phyloP scores from a whole-genome alignment of 1,139 yeast species.

The Saccharomyces hybrid region DNA sequence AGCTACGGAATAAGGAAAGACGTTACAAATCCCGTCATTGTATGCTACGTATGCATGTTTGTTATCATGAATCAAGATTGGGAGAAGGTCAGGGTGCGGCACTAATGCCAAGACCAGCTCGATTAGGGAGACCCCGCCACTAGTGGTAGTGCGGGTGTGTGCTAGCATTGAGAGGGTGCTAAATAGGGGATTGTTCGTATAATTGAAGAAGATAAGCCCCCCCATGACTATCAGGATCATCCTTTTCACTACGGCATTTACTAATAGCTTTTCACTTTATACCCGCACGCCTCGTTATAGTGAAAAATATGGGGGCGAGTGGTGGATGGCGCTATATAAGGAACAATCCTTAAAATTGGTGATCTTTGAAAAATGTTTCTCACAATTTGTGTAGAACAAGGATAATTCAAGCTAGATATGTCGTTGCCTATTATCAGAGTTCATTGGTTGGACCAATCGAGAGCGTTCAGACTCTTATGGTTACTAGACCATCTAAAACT shows the following conservation, averaged over 20 bases:
- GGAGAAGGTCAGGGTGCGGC: neutral
- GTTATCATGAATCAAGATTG: neutral
- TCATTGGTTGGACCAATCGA: conserved; percentile 44
- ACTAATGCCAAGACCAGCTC: neutral
- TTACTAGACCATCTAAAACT: conserved; percentile 45
- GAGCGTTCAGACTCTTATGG: conserved; percentile 51
- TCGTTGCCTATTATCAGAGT: conserved; percentile 22
- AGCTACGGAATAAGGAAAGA: neutral
- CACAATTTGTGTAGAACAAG: neutral
- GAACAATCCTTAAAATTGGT: neutral
- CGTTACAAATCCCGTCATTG: neutral
- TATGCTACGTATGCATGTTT: neutral
- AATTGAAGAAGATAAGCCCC: neutral
- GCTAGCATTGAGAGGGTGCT: neutral
- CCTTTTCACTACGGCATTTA: neutral
- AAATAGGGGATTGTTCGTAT: neutral
- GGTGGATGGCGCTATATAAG: neutral
- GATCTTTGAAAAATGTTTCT: neutral
- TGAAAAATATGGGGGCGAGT: conserved; percentile 25
- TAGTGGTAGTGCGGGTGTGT: neutral
- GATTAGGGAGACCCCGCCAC: neutral
- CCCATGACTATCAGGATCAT: neutral
- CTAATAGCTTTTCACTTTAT: neutral
- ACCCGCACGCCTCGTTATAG: neutral
- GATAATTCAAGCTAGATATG: conserved; percentile 4